These are phyloP conservation scores for Arthrobotrys iridis DNA, from an alignment of 2,329 filamentous ascomycete species.

Conservation along the genomic window DNA sequence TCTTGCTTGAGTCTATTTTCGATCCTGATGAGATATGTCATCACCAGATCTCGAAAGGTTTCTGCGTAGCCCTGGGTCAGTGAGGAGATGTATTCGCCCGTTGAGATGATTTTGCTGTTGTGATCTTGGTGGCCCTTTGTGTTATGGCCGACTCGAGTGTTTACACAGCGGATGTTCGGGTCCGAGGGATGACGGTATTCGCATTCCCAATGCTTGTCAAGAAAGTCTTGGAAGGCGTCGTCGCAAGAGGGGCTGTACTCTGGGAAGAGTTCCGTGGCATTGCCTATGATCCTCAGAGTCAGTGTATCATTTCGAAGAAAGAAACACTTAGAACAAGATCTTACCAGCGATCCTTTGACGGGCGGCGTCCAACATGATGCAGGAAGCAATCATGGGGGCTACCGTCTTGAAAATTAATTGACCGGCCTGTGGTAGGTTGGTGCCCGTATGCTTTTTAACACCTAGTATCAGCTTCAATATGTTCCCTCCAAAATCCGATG, in stretches of 20 bases:
- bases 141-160: constrained; percentile 61
- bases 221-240: constrained; percentile 64
- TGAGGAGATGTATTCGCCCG: constrained; percentile 58
- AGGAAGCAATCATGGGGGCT: constrained; percentile 66
- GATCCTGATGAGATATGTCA: background rate
- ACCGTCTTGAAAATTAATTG: constrained; percentile 63
- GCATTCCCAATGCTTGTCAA: constrained; percentile 65
- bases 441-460: constrained; percentile 58
- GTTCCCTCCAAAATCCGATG: constrained; percentile 65
- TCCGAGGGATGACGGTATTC: constrained; percentile 59
- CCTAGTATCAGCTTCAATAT: constrained; percentile 65
- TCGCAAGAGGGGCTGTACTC: constrained; percentile 64
- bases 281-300: constrained; percentile 55
- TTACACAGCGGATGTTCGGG: constrained; percentile 60
- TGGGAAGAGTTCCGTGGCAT: constrained; percentile 61
- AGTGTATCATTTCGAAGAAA: constrained; percentile 15
- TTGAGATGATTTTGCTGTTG: constrained; percentile 63
- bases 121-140: constrained; percentile 64
- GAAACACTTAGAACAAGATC: background rate
- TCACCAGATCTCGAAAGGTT: background rate
- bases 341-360: constrained; percentile 58
- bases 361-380: constrained; percentile 65
- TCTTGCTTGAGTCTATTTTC: background rate
- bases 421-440: constrained; percentile 44
- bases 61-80: background rate